Evolutionary conservation across 768 basidiomycete species (phyloP).

Genomic region (Grammothele lineata): DNA sequence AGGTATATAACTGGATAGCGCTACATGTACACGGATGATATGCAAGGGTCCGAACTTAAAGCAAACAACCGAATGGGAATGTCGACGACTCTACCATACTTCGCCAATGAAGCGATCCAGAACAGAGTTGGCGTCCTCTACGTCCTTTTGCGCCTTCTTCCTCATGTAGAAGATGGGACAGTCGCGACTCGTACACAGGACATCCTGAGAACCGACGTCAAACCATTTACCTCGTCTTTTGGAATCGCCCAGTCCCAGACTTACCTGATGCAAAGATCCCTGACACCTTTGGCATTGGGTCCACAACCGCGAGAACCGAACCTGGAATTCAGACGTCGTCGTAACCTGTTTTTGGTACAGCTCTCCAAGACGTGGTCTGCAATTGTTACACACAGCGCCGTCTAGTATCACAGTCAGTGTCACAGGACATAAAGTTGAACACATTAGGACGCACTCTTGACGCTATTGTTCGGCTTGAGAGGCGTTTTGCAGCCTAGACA

Average conservation of each 20-base stretch:
- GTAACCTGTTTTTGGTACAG: slow-evolving; percentile 86
- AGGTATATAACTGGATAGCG: no score
- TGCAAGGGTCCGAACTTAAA: neutral
- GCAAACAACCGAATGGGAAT: no score
- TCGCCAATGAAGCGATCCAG: slow-evolving; percentile 84
- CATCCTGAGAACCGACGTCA: slow-evolving; percentile 55
- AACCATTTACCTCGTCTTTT: neutral
- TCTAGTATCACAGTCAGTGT: no score
- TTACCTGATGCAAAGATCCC: slow-evolving; percentile 91
- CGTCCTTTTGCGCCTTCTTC: slow-evolving; percentile 98
- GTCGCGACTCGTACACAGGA: slow-evolving; percentile 93
- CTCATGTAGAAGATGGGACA: slow-evolving; percentile 99
- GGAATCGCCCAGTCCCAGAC: slow-evolving; percentile 15
- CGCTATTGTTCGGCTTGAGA: slow-evolving; percentile 70
- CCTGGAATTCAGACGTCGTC: slow-evolving; percentile 73
- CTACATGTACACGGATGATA: neutral
- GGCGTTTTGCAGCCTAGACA: slow-evolving; percentile 96
- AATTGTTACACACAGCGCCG: slow-evolving; percentile 94
- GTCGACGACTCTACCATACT: slow-evolving; percentile 60
- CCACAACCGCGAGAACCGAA: slow-evolving; percentile 93
- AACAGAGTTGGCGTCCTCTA: slow-evolving; percentile 74
- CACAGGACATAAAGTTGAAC: no score
- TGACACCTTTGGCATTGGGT: slow-evolving; percentile 99
- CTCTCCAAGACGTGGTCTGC: slow-evolving; percentile 79
- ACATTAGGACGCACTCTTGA: slow-evolving; percentile 58